Evolutionary conservation across 2,329 filamentous ascomycete genomes (phyloP).

Genomic region (Botrytis sinoallii): DNA sequence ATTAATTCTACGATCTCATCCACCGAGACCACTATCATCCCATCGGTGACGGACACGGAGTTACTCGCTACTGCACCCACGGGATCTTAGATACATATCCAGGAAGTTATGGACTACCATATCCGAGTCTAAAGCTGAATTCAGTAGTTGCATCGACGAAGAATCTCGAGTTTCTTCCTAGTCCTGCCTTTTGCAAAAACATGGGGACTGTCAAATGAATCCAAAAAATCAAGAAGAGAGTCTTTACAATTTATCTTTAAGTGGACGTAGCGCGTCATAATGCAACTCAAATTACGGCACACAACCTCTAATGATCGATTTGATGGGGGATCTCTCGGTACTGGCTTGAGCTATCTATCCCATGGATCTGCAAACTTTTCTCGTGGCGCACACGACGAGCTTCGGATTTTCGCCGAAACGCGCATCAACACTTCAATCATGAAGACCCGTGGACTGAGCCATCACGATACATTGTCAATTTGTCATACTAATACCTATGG

Average conservation of each 20-base stretch:
- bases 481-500: neutral
- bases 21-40: neutral
- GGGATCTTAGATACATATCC: neutral
- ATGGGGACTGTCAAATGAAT: neutral
- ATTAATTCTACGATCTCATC: neutral
- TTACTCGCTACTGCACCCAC: neutral
- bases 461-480: neutral
- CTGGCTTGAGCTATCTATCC: neutral
- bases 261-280: neutral
- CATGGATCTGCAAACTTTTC: neutral
- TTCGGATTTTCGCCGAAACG: neutral
- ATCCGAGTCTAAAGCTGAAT: neutral
- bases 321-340: fast-evolving
- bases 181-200: neutral
- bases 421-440: neutral
- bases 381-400: neutral
- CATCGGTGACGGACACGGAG: neutral
- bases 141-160: neutral
- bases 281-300: neutral
- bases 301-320: neutral
- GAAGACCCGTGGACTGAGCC: neutral
- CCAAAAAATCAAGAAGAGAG: neutral
- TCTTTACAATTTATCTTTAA: neutral
- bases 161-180: neutral
- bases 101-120: neutral